Evolutionary conservation across 179 eudicot genomes (phyloP).

Genomic region (Heliamphora pulchella): DNA sequence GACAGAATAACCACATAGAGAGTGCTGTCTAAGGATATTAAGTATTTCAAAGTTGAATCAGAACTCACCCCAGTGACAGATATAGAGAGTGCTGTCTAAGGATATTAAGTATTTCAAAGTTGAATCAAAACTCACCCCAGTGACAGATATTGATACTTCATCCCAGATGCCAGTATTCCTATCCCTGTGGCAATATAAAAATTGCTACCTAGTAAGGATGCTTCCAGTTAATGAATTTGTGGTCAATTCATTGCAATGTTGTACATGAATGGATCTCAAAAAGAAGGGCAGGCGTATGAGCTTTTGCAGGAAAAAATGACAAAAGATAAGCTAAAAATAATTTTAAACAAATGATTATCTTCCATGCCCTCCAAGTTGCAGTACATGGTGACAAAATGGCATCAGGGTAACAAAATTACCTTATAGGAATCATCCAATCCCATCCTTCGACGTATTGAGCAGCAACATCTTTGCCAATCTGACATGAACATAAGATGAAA

Average conservation of each 20-base stretch:
- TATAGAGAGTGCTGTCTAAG: slow-evolving; percentile 30
- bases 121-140: slow-evolving; percentile 61
- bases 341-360: neutral
- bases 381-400: neutral
- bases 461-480: slow-evolving; percentile 98
- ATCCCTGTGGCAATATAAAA: slow-evolving; percentile 52
- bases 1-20: neutral
- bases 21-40: neutral
- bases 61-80: slow-evolving; percentile 78
- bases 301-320: neutral
- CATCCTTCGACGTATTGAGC: slow-evolving; percentile 97
- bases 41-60: neutral
- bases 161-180: slow-evolving; percentile 99
- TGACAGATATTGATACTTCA: slow-evolving; percentile 76
- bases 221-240: neutral
- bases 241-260: neutral
- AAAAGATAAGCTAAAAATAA: neutral
- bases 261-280: neutral
- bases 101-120: slow-evolving; percentile 2
- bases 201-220: slow-evolving; percentile 1
- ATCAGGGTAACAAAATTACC: slow-evolving; percentile 33
- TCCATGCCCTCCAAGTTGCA: neutral
- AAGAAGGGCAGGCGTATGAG: neutral
- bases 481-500: slow-evolving; percentile 17
- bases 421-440: slow-evolving; percentile 98